These are phyloP conservation scores for Mortierella sp. DNA, from an alignment of 371 early-diverging fungal genomes.

Conservation along the genomic window DNA sequence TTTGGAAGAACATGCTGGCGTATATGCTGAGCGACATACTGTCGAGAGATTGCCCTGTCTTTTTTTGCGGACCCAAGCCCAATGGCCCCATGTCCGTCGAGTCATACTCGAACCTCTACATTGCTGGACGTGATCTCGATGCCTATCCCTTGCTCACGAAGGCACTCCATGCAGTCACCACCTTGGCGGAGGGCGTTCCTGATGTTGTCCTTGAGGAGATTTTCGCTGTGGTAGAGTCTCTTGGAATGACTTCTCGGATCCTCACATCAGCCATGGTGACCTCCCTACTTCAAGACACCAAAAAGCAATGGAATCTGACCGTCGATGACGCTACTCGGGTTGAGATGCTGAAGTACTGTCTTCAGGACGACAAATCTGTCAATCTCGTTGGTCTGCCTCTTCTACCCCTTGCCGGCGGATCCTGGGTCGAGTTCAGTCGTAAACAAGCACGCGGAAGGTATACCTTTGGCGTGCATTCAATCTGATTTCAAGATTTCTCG, in stretches of 20 bases:
- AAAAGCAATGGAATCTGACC: not conserved
- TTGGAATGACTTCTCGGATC: not conserved
- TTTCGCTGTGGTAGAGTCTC: not conserved
- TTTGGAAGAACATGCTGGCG: slow-evolving; percentile 25
- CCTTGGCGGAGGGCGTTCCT: slow-evolving; percentile 7
- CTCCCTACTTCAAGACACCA: not conserved
- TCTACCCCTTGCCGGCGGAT: slow-evolving; percentile 11
- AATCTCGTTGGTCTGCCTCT: slow-evolving; percentile 19
- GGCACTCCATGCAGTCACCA: slow-evolving; percentile 1
- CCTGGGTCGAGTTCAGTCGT: slow-evolving; percentile 21
- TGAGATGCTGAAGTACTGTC: slow-evolving; percentile 17
- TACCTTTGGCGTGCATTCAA: no score
- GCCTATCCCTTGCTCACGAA: slow-evolving; percentile 12
- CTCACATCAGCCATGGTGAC: slow-evolving; percentile 5
- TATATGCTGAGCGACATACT: not conserved
- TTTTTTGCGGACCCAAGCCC: slow-evolving; percentile 15
- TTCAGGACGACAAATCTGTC: not conserved
- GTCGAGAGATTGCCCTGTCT: slow-evolving; percentile 7
- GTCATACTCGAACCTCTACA: not conserved
- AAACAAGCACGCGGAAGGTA: not conserved
- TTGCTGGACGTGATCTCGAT: slow-evolving; percentile 25
- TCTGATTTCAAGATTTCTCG: no score
- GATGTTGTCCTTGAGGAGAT: not conserved
- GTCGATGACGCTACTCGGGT: not conserved
- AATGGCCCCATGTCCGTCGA: not conserved